These are phyloP conservation scores for Cyanidiococcus yangmingshanensis DNA, from an alignment of 23 red algal genomes.

Conservation along the genomic window DNA sequence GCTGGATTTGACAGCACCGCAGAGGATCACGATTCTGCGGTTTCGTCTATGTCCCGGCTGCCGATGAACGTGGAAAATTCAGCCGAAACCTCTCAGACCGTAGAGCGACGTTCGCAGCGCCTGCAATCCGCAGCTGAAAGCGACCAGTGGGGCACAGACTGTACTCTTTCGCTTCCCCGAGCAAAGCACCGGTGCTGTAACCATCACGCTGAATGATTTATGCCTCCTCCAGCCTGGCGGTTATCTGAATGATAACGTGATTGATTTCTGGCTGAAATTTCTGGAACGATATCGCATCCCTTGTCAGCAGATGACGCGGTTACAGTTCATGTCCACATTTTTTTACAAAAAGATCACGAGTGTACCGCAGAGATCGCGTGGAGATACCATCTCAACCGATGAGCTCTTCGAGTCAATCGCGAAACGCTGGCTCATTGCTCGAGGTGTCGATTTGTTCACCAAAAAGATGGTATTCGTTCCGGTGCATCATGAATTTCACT, in stretches of 20 bases:
- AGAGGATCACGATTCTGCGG: too few species aligned
- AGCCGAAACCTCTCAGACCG: background rate
- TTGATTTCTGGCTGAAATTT: slow-evolving; percentile 13
- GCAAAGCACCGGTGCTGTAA: background rate
- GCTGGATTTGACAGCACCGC: too few species aligned
- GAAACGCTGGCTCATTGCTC: background rate
- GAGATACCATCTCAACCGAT: background rate
- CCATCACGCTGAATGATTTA: background rate
- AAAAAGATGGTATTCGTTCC: background rate
- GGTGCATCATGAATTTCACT: slow-evolving; percentile 17
- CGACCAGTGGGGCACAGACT: background rate
- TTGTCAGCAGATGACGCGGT: background rate
- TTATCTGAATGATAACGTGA: slow-evolving; percentile 13
- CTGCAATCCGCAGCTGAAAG: background rate
- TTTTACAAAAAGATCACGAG: slow-evolving; percentile 11
- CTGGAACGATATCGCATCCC: slow-evolving; percentile 3
- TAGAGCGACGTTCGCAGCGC: background rate
- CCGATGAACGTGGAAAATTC: background rate
- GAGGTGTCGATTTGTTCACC: slow-evolving; percentile 5
- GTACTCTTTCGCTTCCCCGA: slow-evolving; percentile 4
- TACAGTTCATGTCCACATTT: background rate
- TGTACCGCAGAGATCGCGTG: background rate
- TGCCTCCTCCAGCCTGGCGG: slow-evolving; percentile 11
- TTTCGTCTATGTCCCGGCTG: too few species aligned
- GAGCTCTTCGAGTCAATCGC: background rate